phyloP scores from a whole-genome alignment of 176 grass and related monocot genomes.

The Dactylis glomerata region DNA sequence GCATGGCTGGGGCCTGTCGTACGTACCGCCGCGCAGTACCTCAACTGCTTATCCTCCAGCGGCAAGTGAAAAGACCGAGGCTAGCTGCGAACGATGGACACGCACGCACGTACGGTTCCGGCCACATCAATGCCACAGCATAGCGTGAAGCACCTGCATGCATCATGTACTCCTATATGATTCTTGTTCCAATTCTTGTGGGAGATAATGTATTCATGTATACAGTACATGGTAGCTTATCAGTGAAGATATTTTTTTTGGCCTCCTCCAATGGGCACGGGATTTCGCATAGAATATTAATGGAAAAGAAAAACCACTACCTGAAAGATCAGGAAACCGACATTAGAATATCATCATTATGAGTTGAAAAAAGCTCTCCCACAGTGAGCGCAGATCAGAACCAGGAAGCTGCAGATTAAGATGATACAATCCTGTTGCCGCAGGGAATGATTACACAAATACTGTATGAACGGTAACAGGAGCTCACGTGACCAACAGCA shows the following conservation, averaged over 20 bases:
- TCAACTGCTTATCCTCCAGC: background rate
- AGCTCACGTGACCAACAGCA: background rate
- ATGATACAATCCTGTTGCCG: background rate
- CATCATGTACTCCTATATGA: background rate
- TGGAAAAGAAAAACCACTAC: background rate
- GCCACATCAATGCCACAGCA: background rate
- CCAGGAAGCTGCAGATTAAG: conserved; percentile 14
- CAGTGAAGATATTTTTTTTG: background rate
- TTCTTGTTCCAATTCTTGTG: background rate
- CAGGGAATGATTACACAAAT: background rate
- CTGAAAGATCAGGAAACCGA: conserved; percentile 8
- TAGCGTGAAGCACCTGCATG: background rate
- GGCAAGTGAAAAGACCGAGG: background rate
- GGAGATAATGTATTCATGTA: background rate
- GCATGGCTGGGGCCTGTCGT: background rate
- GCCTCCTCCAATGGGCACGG: too few species aligned
- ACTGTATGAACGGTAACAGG: background rate
- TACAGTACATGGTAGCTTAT: too few species aligned
- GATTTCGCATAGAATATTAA: background rate
- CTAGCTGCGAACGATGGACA: background rate
- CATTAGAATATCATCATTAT: background rate
- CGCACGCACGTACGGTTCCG: too few species aligned
- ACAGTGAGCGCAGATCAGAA: background rate
- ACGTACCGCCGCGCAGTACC: background rate
- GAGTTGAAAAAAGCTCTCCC: background rate